These are phyloP conservation scores for Plantago coronopus DNA, from an alignment of 305 asterid genomes.

Conservation along the genomic window DNA sequence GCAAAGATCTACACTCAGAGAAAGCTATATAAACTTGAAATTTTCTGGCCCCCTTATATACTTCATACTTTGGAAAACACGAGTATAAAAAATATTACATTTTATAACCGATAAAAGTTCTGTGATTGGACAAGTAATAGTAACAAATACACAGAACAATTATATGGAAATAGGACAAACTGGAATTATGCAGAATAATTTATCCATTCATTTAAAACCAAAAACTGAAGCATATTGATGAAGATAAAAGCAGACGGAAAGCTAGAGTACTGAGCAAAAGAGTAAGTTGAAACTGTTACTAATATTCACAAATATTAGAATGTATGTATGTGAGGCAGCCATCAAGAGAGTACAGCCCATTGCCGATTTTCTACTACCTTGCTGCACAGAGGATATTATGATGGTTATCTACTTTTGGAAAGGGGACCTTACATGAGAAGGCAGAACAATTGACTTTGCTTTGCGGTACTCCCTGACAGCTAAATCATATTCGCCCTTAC, in stretches of 20 bases:
- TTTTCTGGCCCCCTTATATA: constrained; percentile 5
- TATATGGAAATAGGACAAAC: too few relatives aligned
- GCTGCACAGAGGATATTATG: constrained; percentile 10
- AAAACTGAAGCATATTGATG: constrained; percentile 13
- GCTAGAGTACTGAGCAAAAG: constrained; percentile 10
- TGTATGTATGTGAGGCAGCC: not conserved
- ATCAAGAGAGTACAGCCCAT: constrained; percentile 8
- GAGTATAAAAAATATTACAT: too few relatives aligned
- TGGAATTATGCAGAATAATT: too few relatives aligned
- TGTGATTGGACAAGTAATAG: too few relatives aligned
- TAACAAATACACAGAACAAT: too few relatives aligned
- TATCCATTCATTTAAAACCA: not conserved
- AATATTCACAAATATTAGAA: not conserved
- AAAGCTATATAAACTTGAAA: constrained; percentile 9
- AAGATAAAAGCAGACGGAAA: constrained; percentile 10
- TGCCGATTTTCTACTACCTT: too few relatives aligned
- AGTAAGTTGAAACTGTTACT: not conserved
- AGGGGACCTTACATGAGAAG: constrained; percentile 76
- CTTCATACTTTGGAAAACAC: constrained; percentile 1
- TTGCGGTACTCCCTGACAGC: constrained; percentile 98
- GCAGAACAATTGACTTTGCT: constrained; percentile 97
- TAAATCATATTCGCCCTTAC: constrained; percentile 96
- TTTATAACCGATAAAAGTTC: too few relatives aligned
- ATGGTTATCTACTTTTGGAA: constrained; percentile 19
- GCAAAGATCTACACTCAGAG: constrained; percentile 14